Evolutionary conservation across 164 flowering plant genomes (phyloP), one percentile per base, ranked within the genome.

Genomic region (Aristolochia californica): DNA sequence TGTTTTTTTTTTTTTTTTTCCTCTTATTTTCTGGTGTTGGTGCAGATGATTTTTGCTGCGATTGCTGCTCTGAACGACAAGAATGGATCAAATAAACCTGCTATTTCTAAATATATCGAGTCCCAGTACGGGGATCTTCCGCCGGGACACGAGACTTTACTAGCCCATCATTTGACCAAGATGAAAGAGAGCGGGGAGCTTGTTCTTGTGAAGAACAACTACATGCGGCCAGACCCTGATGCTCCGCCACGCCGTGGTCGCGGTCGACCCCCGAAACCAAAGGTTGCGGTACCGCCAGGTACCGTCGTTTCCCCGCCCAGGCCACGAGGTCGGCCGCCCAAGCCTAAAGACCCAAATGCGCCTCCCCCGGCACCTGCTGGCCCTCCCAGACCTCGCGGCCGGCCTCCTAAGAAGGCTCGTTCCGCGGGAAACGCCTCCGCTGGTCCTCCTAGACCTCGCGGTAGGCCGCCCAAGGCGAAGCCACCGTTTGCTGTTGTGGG

Each of bases 181-280:
- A 71, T 91, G 90, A 88, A 77, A 58, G 64, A 72, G 15, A 65
- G 59, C 52, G 96, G 95, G 5, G 81, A 84, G 71, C 82, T 91
- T 8, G 59, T 76, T 11, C 20, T 83, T 69, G 51, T 72, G 56
- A 86, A 88, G 74, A 82, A 88, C 83, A 79, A 76, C 66, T 86
- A 83, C 84, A 74, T 80, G 83, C 79, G 67, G 55, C 83, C 93
- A 14, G 76, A 72, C 57, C 85, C 85, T 0, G 55, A 74, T 60
- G 80, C 85, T 13, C 91, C 91, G 5, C 84, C 88, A 4, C 77
- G 72, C 63, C 64, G 96, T 2, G 98, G 98, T n/a, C 83, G 96
- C 2, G 98, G 96, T 20, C 86, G 95, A 5, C 96, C 96, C 0
- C 96, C 91, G 0, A 91, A 91, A 76, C 78, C 85, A 4, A 88